Evolutionary conservation across 2,329 filamentous ascomycete species (phyloP).

Genomic region (Ophiostoma sp.): DNA sequence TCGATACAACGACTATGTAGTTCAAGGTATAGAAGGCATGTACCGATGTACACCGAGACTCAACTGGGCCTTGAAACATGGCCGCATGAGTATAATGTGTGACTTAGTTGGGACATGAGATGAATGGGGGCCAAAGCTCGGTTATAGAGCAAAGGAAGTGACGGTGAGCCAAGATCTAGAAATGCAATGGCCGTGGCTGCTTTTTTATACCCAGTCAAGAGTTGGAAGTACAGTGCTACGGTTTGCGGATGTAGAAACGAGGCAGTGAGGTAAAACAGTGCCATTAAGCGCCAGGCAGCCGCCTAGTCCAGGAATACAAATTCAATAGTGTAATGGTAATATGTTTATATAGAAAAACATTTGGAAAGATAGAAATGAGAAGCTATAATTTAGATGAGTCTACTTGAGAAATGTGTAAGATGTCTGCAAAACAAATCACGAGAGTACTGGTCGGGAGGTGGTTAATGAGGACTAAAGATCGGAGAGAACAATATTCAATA

Average conservation of each 20-base stretch:
- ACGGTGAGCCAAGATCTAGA: not conserved
- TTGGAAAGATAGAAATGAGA: not conserved
- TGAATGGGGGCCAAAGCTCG: not conserved
- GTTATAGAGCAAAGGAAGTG: not conserved
- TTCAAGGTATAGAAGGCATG: not conserved
- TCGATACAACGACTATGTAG: not conserved
- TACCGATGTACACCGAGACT: not conserved
- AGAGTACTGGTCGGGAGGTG: not conserved
- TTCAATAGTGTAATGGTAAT: not conserved
- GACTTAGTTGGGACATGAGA: not conserved
- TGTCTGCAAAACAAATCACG: not conserved
- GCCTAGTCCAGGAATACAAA: not conserved
- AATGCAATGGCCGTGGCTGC: not conserved
- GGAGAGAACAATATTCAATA: not conserved
- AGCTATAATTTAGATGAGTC: not conserved
- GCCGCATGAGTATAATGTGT: not conserved
- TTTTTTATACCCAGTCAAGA: not conserved
- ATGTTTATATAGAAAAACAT: not conserved
- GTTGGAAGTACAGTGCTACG: not conserved
- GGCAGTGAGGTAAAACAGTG: not conserved
- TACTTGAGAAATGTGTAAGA: not conserved
- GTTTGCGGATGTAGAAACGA: not conserved
- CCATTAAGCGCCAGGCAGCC: slow-evolving; percentile 9
- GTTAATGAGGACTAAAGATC: not conserved
- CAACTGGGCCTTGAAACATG: not conserved